phyloP scores from a whole-genome alignment of 768 basidiomycete species.

The Phylloporus scabripes region DNA sequence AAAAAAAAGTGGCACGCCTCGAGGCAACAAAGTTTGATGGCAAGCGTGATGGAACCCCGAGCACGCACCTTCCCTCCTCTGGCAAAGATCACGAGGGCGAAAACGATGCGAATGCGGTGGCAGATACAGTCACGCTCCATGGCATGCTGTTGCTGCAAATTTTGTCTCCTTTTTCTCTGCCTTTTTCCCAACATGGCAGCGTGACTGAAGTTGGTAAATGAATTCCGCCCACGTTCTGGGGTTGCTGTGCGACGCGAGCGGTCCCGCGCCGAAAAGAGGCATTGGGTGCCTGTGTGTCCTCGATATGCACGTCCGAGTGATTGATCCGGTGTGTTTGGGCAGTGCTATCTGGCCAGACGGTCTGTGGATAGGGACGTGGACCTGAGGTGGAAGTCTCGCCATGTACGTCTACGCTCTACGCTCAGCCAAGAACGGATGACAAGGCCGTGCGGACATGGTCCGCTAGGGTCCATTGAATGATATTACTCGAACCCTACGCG shows the following conservation, averaged over 20 bases:
- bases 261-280: conserved; percentile 11
- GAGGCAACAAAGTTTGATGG: conserved; percentile 29
- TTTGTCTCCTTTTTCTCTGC: not conserved
- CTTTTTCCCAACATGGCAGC: not conserved
- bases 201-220: not conserved
- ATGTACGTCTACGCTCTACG: not conserved
- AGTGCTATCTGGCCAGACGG: not conserved
- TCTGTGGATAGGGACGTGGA: not conserved
- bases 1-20: conserved; percentile 18
- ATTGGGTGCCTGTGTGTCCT: not conserved
- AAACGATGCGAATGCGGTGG: not conserved
- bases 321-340: conserved; percentile 11
- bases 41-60: conserved; percentile 2
- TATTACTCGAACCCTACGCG: too few relatives aligned
- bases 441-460: conserved; percentile 18
- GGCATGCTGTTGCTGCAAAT: not conserved
- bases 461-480: conserved; percentile 16
- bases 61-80: conserved; percentile 1
- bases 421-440: not conserved
- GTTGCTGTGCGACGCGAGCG: conserved; percentile 15
- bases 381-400: not conserved
- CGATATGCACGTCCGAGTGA: not conserved
- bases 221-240: conserved; percentile 24
- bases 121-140: not conserved
- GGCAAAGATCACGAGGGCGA: not conserved